Evolutionary conservation across 2,329 filamentous ascomycete genomes (phyloP), one percentile per base, ranked within the genome.

Genomic region (Laburnicola sp.): DNA sequence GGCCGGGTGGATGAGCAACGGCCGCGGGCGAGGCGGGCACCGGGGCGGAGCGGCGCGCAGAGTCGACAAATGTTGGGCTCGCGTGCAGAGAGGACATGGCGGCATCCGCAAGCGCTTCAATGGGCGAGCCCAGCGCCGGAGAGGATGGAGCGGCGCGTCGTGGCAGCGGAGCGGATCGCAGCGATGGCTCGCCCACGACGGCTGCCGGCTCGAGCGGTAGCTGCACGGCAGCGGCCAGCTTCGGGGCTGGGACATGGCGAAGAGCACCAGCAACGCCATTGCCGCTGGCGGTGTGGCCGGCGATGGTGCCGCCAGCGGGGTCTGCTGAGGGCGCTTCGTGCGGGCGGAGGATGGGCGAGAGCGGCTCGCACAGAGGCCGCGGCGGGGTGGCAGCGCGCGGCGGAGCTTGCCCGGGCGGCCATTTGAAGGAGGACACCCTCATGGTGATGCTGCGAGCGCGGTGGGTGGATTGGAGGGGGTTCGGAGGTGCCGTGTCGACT

Each of bases 21-120:
- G 57, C 51, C 21, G 53, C 34, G 51, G 65, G 65, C 51, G 62
- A 61, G 32, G 56, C 42, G 26, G 58, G 58, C 10, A 58, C 53
- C 30, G 63, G 57, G 6, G 58, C 56, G 35, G 56, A 45, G 45
- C 58, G 65, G 49, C 60, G 65, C 59, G 64, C 49, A 9, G 57
- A 53, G 22, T 56, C 60, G 40, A 54, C 43, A 44, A 62, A 64
- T 6, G 62, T 44, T n/a, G 72, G 71, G 49, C 71, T 74, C n/a
- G 71, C 53, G 16, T 67, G 71, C 39, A 75, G 62, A 31, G 64
- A 65, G 3, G 66, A 62, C 21, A 62, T 43, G 39, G 76, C 76
- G 44, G 72, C 74, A 52, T 75, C 73, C 27, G 76, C 75, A 6
- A 78, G 69, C 27, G 74, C 69, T 45, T 77, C 76, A 53, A 78